phyloP scores from a whole-genome alignment of 2,329 filamentous ascomycete genomes.

The Taxawa tesnikishii region DNA sequence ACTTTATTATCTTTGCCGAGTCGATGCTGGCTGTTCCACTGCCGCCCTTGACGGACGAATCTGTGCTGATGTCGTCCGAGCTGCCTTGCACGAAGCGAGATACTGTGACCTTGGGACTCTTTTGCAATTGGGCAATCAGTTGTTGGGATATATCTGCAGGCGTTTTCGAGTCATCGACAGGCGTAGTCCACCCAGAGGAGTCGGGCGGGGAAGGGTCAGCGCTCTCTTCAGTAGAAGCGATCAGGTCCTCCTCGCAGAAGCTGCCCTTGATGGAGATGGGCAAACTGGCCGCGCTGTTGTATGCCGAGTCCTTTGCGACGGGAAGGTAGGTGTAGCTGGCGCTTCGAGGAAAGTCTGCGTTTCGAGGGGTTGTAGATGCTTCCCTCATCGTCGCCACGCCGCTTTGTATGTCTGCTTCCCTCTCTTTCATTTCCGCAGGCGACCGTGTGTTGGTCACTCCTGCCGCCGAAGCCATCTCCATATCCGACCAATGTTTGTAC shows the following conservation, averaged over 20 bases:
- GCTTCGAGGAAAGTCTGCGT: slow-evolving; percentile 33
- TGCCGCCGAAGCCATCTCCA: no score
- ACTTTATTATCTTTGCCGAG: no score
- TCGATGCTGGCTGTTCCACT: slow-evolving; percentile 5
- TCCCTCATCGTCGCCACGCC: neutral
- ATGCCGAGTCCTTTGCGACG: slow-evolving; percentile 18
- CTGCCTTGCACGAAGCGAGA: slow-evolving; percentile 2
- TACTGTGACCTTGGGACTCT: slow-evolving; percentile 15
- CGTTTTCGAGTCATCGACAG: slow-evolving; percentile 21
- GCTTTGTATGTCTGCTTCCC: no score
- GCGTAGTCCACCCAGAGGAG: slow-evolving; percentile 32
- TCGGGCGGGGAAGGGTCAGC: slow-evolving; percentile 23
- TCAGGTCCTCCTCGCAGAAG: slow-evolving; percentile 35
- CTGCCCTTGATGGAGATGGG: slow-evolving; percentile 33
- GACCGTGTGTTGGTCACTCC: no score
- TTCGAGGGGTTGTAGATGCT: slow-evolving; percentile 1
- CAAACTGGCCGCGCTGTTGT: slow-evolving; percentile 9
- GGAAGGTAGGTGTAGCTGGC: slow-evolving; percentile 48
- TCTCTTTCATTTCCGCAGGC: no score
- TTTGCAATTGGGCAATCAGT: slow-evolving; percentile 18
- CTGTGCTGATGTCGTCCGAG: slow-evolving; percentile 10
- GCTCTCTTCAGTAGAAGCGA: slow-evolving; percentile 19
- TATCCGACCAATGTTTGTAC: no score
- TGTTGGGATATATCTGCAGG: slow-evolving; percentile 17
- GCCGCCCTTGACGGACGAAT: slow-evolving; percentile 6